Conservation (phyloP, 176 grass and related monocot species). For the Pontederia crassipes region DNA sequence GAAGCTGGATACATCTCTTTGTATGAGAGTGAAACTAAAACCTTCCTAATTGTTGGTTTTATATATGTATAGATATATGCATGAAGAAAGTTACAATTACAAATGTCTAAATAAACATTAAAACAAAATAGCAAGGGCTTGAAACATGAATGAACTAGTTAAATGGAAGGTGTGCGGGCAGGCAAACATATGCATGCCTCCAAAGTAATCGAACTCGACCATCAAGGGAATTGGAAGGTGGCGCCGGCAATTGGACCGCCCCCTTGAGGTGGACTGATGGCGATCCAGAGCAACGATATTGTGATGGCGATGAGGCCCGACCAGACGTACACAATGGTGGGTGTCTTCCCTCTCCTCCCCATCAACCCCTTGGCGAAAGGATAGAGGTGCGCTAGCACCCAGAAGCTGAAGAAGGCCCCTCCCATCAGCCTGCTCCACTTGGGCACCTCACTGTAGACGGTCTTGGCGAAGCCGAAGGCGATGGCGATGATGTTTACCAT, state of each 20-base stretch:
- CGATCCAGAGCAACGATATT: conserved; percentile 66
- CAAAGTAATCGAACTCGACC: no score
- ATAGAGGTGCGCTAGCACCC: conserved; percentile 74
- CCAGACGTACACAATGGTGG: conserved; percentile 85
- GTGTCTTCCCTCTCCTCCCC: conserved; percentile 74
- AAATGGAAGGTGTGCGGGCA: no score
- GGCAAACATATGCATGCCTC: no score
- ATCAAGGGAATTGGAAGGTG: conserved; percentile 66
- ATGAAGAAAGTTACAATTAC: no score
- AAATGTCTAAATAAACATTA: no score
- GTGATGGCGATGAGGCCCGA: conserved; percentile 69
- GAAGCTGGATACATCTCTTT: no score
- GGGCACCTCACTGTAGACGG: conserved; percentile 63
- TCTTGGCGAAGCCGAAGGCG: conserved; percentile 59
- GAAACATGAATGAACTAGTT: no score
- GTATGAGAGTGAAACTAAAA: no score
- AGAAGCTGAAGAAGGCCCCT: conserved; percentile 83
- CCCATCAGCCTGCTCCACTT: conserved; percentile 81
- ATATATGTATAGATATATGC: no score
- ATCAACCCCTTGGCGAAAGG: conserved; percentile 82
- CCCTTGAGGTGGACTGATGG: conserved; percentile 55
- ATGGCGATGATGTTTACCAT: conserved; percentile 93
- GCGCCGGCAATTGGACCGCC: neutral
- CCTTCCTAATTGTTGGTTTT: no score
- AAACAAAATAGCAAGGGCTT: no score